Evolutionary conservation across 129 eudicot genomes (phyloP).

Genomic region (Lactuca saligna): DNA sequence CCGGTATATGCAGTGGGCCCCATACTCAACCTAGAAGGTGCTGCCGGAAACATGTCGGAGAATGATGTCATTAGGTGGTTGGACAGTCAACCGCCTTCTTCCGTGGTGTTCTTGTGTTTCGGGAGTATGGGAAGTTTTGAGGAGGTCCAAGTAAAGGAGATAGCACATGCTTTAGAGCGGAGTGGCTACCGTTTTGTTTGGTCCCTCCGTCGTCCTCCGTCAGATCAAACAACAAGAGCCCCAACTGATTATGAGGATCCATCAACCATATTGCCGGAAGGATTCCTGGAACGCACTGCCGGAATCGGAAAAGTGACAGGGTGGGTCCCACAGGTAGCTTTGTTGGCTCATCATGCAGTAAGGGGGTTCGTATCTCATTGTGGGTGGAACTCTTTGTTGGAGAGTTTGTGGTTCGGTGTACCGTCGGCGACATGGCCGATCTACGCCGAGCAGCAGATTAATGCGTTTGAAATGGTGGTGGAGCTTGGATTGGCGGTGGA

Average conservation of each 20-base stretch:
- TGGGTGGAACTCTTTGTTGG: constrained; percentile 38
- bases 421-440: constrained; percentile 42
- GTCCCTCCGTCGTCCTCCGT: constrained; percentile 35
- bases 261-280: constrained; percentile 26
- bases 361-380: constrained; percentile 48
- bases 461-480: constrained; percentile 41
- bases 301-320: constrained; percentile 29
- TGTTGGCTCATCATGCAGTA: constrained; percentile 31
- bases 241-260: constrained; percentile 18
- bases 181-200: constrained; percentile 43
- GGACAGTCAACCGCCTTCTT: constrained; percentile 32
- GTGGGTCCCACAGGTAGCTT: constrained; percentile 43
- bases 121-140: constrained; percentile 43
- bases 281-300: constrained; percentile 33
- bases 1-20: constrained; percentile 43
- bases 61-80: constrained; percentile 27
- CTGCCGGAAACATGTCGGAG: not conserved
- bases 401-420: constrained; percentile 41
- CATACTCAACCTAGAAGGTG: constrained; percentile 31
- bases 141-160: constrained; percentile 21
- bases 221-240: not conserved
- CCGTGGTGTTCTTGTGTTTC: constrained; percentile 53
- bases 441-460: constrained; percentile 44
- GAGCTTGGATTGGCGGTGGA: constrained; percentile 43
- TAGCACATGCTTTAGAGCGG: constrained; percentile 8